These are phyloP conservation scores for Mucor saturninus DNA, from an alignment of 371 early-diverging fungal genomes.

Conservation along the genomic window DNA sequence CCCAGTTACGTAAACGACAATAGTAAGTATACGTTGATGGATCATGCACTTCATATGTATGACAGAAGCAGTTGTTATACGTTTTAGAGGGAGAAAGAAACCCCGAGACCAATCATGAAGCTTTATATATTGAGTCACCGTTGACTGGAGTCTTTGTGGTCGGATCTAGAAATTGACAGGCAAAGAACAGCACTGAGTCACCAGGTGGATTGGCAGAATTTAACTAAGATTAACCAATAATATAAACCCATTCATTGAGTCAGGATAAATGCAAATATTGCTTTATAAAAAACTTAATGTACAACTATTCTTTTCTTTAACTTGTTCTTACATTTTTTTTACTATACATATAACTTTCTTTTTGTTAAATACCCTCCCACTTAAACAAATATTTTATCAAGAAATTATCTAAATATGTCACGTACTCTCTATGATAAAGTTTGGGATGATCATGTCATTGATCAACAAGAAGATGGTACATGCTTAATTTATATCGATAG, in stretches of 20 bases:
- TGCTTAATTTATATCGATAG: conserved; percentile 73
- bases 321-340: conserved; percentile 19
- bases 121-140: conserved; percentile 16
- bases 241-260: conserved; percentile 14
- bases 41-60: too few relatives aligned
- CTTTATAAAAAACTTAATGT: conserved; percentile 6
- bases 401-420: conserved; percentile 36
- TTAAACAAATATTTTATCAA: neutral
- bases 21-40: too few relatives aligned
- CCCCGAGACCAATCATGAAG: conserved; percentile 7
- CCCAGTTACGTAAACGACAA: too few relatives aligned
- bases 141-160: conserved; percentile 3
- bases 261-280: conserved; percentile 27
- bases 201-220: neutral
- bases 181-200: conserved; percentile 21
- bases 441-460: conserved; percentile 53
- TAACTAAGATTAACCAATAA: conserved; percentile 8
- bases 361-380: neutral
- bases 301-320: conserved; percentile 9
- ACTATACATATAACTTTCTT: neutral
- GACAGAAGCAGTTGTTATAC: too few relatives aligned
- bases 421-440: conserved; percentile 59
- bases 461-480: conserved; percentile 62
- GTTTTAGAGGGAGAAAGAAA: neutral
- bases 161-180: conserved; percentile 28